phyloP scores from a whole-genome alignment of 371 early-diverging fungal genomes.

The Syncephalastrum racemosum region DNA sequence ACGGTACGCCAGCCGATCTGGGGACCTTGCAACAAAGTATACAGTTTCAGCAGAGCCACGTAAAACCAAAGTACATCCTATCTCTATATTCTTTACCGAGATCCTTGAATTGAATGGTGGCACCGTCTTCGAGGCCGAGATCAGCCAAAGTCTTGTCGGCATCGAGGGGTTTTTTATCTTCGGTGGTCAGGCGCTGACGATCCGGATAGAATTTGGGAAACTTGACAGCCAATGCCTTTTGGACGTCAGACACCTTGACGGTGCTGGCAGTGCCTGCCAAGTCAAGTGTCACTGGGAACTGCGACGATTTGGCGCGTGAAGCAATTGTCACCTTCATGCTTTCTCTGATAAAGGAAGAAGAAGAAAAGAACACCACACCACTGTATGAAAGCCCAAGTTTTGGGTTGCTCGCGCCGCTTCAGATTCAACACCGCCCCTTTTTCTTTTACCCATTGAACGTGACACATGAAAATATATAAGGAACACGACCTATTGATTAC shows the following conservation, averaged over 20 bases:
- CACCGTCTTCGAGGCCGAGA: constrained; percentile 62
- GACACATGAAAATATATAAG: no score
- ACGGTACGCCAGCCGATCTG: constrained; percentile 96
- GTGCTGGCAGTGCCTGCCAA: constrained; percentile 47
- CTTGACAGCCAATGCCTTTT: constrained; percentile 58
- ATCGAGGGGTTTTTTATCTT: constrained; percentile 54
- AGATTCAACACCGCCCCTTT: no score
- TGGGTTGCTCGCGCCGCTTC: no score
- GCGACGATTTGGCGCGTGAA: constrained; percentile 42
- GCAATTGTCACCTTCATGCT: constrained; percentile 47
- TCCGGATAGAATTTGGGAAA: constrained; percentile 66
- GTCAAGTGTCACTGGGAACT: constrained; percentile 66
- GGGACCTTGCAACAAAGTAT: constrained; percentile 55
- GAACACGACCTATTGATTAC: no score
- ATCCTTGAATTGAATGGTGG: constrained; percentile 78
- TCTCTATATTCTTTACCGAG: no score
- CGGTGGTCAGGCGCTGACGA: constrained; percentile 78
- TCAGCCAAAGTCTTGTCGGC: constrained; percentile 57
- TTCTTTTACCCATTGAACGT: no score
- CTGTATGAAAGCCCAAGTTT: no score
- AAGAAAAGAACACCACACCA: background rate
- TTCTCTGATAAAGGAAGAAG: background rate
- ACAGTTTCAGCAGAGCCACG: background rate
- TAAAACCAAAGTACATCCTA: no score
- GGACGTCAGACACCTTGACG: constrained; percentile 65